phyloP scores from a whole-genome alignment of 106 monocot species.

The Narthecium ossifragum region DNA sequence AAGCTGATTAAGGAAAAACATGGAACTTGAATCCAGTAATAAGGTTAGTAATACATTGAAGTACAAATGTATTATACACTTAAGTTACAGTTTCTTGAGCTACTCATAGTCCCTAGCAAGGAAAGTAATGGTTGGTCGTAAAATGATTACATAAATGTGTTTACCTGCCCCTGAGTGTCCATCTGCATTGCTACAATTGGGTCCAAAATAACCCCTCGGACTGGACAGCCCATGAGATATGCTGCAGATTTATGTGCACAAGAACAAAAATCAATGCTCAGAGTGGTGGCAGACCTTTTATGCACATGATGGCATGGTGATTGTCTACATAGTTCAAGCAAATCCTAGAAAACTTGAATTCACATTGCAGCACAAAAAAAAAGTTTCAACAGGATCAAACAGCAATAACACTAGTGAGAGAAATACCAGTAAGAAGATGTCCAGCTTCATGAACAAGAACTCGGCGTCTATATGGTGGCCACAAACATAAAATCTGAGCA shows the following conservation, averaged over 20 bases:
- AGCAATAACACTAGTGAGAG: background rate
- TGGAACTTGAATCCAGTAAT: too few relatives aligned
- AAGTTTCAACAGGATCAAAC: too few relatives aligned
- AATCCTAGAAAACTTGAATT: background rate
- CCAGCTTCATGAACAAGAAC: conserved; percentile 98
- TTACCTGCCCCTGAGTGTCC: conserved; percentile 95
- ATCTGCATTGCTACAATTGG: conserved; percentile 93
- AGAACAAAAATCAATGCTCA: background rate
- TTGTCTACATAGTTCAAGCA: too few relatives aligned
- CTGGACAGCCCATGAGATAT: conserved; percentile 92
- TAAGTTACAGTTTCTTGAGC: too few relatives aligned
- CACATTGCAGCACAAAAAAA: background rate
- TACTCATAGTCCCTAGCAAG: too few relatives aligned
- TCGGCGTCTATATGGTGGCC: conserved; percentile 85
- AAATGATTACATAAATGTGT: too few relatives aligned
- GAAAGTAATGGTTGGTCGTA: too few relatives aligned
- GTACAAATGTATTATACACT: too few relatives aligned
- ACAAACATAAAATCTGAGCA: conserved; percentile 76
- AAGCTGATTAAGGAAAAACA: too few relatives aligned
- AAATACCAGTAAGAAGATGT: conserved; percentile 80
- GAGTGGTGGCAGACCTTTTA: background rate
- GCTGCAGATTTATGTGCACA: conserved; percentile 35
- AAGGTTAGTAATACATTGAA: too few relatives aligned
- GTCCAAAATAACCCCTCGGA: conserved; percentile 94
- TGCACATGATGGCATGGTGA: too few relatives aligned